These are phyloP conservation scores for Williopsis jadinii DNA, from an alignment of 1,139 yeast genomes.

Conservation along the genomic window DNA sequence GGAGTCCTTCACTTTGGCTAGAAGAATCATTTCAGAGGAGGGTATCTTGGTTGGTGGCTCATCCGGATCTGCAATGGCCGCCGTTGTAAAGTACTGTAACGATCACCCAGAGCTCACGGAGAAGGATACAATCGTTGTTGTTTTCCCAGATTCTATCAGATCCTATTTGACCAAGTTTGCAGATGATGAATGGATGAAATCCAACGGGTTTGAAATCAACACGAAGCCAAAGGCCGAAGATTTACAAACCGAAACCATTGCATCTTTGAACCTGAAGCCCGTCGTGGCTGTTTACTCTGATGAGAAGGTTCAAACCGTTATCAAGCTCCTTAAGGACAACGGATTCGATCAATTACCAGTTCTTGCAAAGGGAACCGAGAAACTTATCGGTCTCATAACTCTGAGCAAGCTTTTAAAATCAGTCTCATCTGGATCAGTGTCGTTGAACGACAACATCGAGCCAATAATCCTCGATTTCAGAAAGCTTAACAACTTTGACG, in stretches of 20 bases:
- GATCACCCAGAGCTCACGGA: slow-evolving; percentile 55
- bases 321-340: slow-evolving; percentile 64
- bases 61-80: slow-evolving; percentile 79
- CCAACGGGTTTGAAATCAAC: slow-evolving; percentile 55
- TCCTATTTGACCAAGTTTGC: slow-evolving; percentile 84
- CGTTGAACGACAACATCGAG: slow-evolving; percentile 53
- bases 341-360: slow-evolving; percentile 89
- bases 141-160: slow-evolving; percentile 84
- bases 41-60: slow-evolving; percentile 89
- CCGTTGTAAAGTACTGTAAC: slow-evolving; percentile 66
- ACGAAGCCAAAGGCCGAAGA: slow-evolving; percentile 29
- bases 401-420: slow-evolving; percentile 66
- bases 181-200: slow-evolving; percentile 88
- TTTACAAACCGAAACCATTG: slow-evolving; percentile 54
- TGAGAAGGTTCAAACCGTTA: slow-evolving; percentile 60
- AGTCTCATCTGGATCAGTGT: slow-evolving; percentile 56
- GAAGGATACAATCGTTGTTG: slow-evolving; percentile 71
- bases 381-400: slow-evolving; percentile 71
- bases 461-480: slow-evolving; percentile 70
- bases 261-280: slow-evolving; percentile 70
- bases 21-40: slow-evolving; percentile 79
- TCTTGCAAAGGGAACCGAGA: slow-evolving; percentile 36
- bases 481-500: slow-evolving; percentile 57
- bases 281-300: slow-evolving; percentile 67
- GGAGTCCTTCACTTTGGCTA: slow-evolving; percentile 72